Percentiles rank a stretch among this genome's conserved stretches.
phyloP scores from a whole-genome alignment of 1,284 basidiomycete genomes.

The Laetiporus sulphureus region DNA sequence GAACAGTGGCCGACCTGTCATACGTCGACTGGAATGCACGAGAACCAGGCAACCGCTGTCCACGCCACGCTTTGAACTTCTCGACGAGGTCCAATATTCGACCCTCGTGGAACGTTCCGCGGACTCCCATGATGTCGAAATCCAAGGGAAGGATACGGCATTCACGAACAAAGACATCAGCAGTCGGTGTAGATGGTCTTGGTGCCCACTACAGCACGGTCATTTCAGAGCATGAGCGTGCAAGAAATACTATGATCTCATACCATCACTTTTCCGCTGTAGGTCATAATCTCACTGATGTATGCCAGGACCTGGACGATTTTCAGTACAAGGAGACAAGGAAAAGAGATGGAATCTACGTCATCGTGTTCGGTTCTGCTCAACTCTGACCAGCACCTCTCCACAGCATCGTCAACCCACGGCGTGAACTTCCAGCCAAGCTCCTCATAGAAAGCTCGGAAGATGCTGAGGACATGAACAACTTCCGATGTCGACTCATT shows the following conservation, averaged over 20 bases:
- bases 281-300: constrained; percentile 70
- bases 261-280: constrained; percentile 70
- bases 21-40: constrained; percentile 79
- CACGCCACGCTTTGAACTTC: constrained; percentile 62
- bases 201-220: constrained; percentile 47
- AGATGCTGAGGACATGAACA: constrained; percentile 53
- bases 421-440: constrained; percentile 75
- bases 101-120: constrained; percentile 55
- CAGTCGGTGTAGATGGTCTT: constrained; percentile 61
- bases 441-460: constrained; percentile 63
- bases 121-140: constrained; percentile 73
- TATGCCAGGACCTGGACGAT: constrained; percentile 53
- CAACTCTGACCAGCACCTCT: constrained; percentile 67
- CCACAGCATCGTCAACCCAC: constrained; percentile 66
- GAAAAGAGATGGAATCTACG: constrained; percentile 30
- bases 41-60: constrained; percentile 63
- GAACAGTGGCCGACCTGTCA: constrained; percentile 61
- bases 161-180: constrained; percentile 68
- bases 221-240: neutral
- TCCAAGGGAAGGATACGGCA: constrained; percentile 52
- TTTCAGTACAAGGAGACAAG: neutral
- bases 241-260: constrained; percentile 10
- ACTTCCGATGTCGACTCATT: constrained; percentile 72
- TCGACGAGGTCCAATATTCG: constrained; percentile 56
- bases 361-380: constrained; percentile 72